These are phyloP conservation scores for Aquilaria sinensis DNA, from an alignment of 345 rosid species.

Conservation along the genomic window DNA sequence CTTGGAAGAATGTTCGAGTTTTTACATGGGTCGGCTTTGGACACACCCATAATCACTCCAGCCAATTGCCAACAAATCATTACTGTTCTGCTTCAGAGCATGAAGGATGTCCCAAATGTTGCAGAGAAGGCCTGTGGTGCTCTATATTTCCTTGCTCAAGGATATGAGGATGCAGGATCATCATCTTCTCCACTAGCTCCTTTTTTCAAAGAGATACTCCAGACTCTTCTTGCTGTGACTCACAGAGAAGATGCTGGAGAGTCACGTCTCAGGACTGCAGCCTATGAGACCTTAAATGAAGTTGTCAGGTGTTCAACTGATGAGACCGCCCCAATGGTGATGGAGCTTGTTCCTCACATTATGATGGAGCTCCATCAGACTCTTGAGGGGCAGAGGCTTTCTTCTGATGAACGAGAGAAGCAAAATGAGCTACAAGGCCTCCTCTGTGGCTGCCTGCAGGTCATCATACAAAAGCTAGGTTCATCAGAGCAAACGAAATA, in stretches of 20 bases:
- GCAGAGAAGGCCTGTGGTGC: slow-evolving; percentile 16
- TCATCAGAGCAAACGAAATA: slow-evolving; percentile 55
- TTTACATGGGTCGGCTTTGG: slow-evolving; percentile 61
- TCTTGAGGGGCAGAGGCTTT: slow-evolving; percentile 56
- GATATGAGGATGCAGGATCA: slow-evolving; percentile 51
- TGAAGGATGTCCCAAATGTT: slow-evolving; percentile 39
- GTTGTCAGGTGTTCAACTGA: slow-evolving; percentile 70
- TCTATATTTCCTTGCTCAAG: slow-evolving; percentile 31
- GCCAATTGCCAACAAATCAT: slow-evolving; percentile 73
- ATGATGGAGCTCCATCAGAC: slow-evolving; percentile 71
- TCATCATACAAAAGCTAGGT: slow-evolving; percentile 63
- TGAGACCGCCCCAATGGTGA: slow-evolving; percentile 57
- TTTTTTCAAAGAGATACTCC: slow-evolving; percentile 66
- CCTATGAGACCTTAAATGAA: slow-evolving; percentile 66
- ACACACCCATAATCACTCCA: slow-evolving; percentile 52
- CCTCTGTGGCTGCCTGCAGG: slow-evolving; percentile 73
- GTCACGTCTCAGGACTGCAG: slow-evolving; percentile 66
- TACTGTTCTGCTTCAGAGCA: slow-evolving; percentile 62
- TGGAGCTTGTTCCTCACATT: slow-evolving; percentile 55
- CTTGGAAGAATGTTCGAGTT: slow-evolving; percentile 77
- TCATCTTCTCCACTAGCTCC: slow-evolving; percentile 57
- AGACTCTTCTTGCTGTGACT: slow-evolving; percentile 61
- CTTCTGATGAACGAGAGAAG: slow-evolving; percentile 52
- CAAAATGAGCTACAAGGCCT: slow-evolving; percentile 70
- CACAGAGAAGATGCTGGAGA: slow-evolving; percentile 77